Conservation (phyloP, 2,329 filamentous ascomycete genomes). For the Onygena corvina region DNA sequence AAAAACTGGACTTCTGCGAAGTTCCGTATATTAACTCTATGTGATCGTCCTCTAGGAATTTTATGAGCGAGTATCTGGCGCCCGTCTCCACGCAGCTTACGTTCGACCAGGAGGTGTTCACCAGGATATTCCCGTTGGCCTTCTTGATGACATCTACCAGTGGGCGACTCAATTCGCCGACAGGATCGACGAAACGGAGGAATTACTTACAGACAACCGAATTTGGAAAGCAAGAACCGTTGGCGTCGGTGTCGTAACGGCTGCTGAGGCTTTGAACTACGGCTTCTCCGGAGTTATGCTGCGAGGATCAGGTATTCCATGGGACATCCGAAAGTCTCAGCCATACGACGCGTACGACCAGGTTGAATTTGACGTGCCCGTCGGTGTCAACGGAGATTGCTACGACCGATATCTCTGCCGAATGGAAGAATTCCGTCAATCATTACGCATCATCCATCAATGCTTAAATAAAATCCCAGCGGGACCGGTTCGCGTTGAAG, state of each 20-base stretch:
- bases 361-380: slow-evolving; percentile 95
- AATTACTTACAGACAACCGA: slow-evolving; percentile 96
- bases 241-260: slow-evolving; percentile 80
- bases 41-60: slow-evolving; percentile 59
- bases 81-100: slow-evolving; percentile 93
- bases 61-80: slow-evolving; percentile 97
- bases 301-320: slow-evolving; percentile 87
- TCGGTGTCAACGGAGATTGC: slow-evolving; percentile 94
- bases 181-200: slow-evolving; percentile 96
- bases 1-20: neutral
- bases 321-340: slow-evolving; percentile 91
- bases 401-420: slow-evolving; percentile 98
- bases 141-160: slow-evolving; percentile 98
- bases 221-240: slow-evolving; percentile 95
- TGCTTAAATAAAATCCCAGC: slow-evolving; percentile 98
- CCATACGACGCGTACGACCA: slow-evolving; percentile 97
- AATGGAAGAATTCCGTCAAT: slow-evolving; percentile 99
- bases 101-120: slow-evolving; percentile 92
- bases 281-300: slow-evolving; percentile 97
- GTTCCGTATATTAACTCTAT: neutral
- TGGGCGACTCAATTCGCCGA: slow-evolving; percentile 99
- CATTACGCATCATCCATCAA: slow-evolving; percentile 94
- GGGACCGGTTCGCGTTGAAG: slow-evolving; percentile 86
- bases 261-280: slow-evolving; percentile 90
- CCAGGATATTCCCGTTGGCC: slow-evolving; percentile 83